Conservation (phyloP, 1,284 basidiomycete species). For the Inonotus hispidus region DNA sequence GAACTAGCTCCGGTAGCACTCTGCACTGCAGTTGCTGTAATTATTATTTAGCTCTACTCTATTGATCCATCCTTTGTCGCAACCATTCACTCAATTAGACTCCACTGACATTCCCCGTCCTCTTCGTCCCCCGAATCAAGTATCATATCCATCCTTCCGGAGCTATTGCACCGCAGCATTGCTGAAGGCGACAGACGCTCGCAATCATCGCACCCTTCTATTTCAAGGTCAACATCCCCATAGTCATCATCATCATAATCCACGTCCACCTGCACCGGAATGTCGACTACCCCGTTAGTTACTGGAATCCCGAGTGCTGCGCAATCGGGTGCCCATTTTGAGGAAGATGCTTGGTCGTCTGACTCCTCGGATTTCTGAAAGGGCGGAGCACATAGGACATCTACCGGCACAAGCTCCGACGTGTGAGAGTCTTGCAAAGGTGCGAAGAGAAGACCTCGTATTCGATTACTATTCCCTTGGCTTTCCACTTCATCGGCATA, state of each 20-base stretch:
- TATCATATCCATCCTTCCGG: slow-evolving; percentile 8
- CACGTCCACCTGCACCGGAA: background rate
- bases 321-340: background rate
- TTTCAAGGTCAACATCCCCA: background rate
- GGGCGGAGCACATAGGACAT: background rate
- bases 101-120: slow-evolving; percentile 4
- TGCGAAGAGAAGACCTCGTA: background rate
- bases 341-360: background rate
- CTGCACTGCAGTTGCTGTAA: background rate
- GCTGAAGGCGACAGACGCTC: background rate
- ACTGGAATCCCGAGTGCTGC: background rate
- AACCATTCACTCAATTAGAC: background rate
- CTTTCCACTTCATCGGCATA: background rate
- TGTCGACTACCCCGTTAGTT: background rate
- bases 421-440: background rate
- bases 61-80: background rate
- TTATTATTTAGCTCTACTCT: background rate
- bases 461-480: background rate
- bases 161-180: background rate
- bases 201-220: background rate
- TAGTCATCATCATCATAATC: background rate
- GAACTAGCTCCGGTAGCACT: too few relatives aligned
- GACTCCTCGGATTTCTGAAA: background rate
- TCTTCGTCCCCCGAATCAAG: slow-evolving; percentile 1
- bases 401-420: background rate